These are phyloP conservation scores for Passiflora organensis DNA, from an alignment of 345 rosid species.

Conservation along the genomic window DNA sequence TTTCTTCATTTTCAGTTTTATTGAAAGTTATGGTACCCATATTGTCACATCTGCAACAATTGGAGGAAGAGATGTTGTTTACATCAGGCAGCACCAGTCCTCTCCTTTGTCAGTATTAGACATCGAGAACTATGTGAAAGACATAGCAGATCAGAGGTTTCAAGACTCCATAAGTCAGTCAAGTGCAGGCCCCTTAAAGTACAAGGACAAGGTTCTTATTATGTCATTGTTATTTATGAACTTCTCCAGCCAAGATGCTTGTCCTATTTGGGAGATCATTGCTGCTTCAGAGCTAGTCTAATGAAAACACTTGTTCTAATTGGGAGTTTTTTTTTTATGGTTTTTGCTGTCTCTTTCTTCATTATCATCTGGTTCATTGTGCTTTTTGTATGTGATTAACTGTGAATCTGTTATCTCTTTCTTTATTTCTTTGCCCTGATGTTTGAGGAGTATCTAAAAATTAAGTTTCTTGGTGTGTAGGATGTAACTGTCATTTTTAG, in stretches of 20 bases:
- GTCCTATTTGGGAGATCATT: too few species aligned
- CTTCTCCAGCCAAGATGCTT: too few species aligned
- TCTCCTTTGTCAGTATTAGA: constrained; percentile 62
- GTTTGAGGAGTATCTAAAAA: constrained; percentile 13
- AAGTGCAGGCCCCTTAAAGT: constrained; percentile 61
- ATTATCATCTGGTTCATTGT: not conserved
- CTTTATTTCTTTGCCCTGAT: not conserved
- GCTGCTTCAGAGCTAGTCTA: constrained; percentile 2
- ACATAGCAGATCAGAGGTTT: constrained; percentile 69
- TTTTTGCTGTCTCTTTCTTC: not conserved
- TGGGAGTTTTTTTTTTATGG: not conserved
- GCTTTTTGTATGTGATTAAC: not conserved
- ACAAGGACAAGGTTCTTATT: constrained; percentile 86
- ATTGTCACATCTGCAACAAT: constrained; percentile 84
- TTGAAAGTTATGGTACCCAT: constrained; percentile 84
- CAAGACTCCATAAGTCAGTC: constrained; percentile 54
- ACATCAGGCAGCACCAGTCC: constrained; percentile 85
- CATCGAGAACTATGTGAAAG: constrained; percentile 73
- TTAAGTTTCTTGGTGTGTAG: constrained; percentile 57
- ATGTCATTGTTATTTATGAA: too few species aligned
- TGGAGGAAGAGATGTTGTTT: constrained; percentile 96
- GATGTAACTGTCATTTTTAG: constrained; percentile 95
- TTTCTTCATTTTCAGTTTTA: constrained; percentile 19
- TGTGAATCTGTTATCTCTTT: not conserved
- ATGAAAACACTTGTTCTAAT: not conserved